These are phyloP conservation scores for Colletotrichum sp. DNA, from an alignment of 2,329 filamentous ascomycete species.

Conservation along the genomic window DNA sequence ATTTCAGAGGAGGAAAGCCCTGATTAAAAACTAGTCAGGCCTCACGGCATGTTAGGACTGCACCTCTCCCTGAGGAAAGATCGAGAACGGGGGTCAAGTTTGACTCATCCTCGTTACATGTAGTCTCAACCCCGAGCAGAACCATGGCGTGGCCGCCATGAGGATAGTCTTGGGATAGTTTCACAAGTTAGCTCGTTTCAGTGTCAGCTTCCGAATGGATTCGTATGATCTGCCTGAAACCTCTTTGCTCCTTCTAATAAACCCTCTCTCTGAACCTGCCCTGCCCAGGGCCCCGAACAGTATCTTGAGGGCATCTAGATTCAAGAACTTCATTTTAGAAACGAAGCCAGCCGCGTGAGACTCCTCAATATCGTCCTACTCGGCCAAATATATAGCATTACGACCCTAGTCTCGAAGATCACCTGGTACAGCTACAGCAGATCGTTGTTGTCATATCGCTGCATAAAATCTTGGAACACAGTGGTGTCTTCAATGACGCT, in stretches of 20 bases:
- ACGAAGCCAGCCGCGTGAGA: not conserved
- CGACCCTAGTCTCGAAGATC: no score
- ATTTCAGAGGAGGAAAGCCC: not conserved
- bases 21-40: not conserved
- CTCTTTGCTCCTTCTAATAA: not conserved
- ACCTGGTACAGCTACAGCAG: no score
- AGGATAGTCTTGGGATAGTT: not conserved
- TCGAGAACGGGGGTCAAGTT: not conserved
- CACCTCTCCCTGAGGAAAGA: not conserved
- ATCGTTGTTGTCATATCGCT: no score
- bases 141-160: not conserved
- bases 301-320: not conserved
- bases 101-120: not conserved
- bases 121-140: not conserved
- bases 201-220: not conserved
- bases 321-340: not conserved
- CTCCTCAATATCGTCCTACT: no score
- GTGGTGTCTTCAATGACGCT: no score
- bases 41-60: not conserved
- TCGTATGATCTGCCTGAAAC: not conserved
- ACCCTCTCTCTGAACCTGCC: not conserved
- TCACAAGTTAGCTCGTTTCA: not conserved
- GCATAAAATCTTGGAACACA: fast-evolving
- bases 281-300: not conserved
- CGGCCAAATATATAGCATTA: no score